Evolutionary conservation across 257 asterid species (phyloP), one percentile per base, ranked within the genome.

Genomic region (Nicotiana noctiflora): DNA sequence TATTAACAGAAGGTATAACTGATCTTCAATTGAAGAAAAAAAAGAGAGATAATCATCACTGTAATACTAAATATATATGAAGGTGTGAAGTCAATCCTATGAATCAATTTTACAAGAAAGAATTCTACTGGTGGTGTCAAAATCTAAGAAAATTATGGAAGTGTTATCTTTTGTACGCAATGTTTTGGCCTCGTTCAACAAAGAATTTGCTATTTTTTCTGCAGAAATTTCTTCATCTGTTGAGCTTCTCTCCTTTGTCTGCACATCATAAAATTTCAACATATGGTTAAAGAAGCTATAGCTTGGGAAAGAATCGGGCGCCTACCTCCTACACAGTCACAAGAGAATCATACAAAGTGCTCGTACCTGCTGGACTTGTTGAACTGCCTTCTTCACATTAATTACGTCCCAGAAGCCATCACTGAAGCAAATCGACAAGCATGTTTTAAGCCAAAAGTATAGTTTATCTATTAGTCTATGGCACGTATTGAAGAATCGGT

Each of bases 361-460:
- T 6, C 46, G 55, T 90, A 94, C 99, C 95, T 91, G 97, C 68
- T 87, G 85, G 52, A 94, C 93, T 53, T 94, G 92, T 83, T 96
- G 99, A 61, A 85, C 85, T 23, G 98, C 97, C 86, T 92, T 96
- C 93, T 90, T 94, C 76, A 57, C 81, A 77, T 83, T 94, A 51
- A 92, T 79, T 13, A 96, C 99, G 77, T 96, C 99, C 98, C 98
- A 92, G 62, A 96, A 96, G 40, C 98, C 99, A 81, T 96, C 98
- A 76, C 99, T 95, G 61, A 75, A 86, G 67, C 75, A 86, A 80
- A 79, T 37, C 75, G 55, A 75, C 72, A 68, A 80, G 31, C 76
- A 59, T 55, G 29, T 23, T 25, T 62, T 64, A 11, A 66, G 49
- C 68, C 32, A 19, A 67, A 67, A 46, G 32, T n/a, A 11, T 27